Percentiles rank a stretch among this genome's conserved stretches.
phyloP scores from a whole-genome alignment of 495 filamentous ascomycete genomes.

The Hyaloscypha bicolor region DNA sequence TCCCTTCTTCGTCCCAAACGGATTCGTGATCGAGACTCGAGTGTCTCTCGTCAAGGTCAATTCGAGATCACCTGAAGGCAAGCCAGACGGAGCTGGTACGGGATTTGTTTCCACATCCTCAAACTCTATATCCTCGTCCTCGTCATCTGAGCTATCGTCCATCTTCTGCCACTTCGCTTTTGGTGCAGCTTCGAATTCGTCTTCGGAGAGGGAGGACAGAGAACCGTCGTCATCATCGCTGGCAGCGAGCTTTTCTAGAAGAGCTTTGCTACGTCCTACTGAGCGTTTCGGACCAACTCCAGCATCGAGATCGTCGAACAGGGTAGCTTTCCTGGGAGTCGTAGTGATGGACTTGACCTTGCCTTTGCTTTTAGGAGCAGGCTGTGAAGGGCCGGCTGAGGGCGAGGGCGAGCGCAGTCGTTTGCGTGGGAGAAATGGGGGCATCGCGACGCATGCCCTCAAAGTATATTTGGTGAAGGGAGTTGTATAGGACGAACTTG shows the following conservation, averaged over 20 bases:
- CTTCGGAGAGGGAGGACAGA: conserved; percentile 66
- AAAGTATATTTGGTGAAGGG: neutral
- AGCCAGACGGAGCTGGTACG: conserved; percentile 35
- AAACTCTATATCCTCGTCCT: conserved; percentile 79
- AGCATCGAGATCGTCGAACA: conserved; percentile 72
- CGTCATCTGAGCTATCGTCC: conserved; percentile 36
- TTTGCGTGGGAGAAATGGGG: conserved; percentile 36
- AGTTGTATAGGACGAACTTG: neutral
- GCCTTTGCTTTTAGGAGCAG: conserved; percentile 18
- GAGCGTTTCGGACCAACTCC: conserved; percentile 46
- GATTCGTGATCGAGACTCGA: conserved; percentile 52
- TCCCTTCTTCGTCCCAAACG: conserved; percentile 76
- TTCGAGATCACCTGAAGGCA: conserved; percentile 63
- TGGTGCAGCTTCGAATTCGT: conserved; percentile 56
- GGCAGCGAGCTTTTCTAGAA: conserved; percentile 50
- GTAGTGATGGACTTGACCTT: conserved; percentile 18
- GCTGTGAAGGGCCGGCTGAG: conserved; percentile 26
- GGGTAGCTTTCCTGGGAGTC: conserved; percentile 53
- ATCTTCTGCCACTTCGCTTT: conserved; percentile 40
- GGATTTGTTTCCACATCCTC: conserved; percentile 67
- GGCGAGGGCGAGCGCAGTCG: conserved; percentile 30
- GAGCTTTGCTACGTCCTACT: conserved; percentile 50
- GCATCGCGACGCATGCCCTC: conserved; percentile 22
- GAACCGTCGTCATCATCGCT: conserved; percentile 57
- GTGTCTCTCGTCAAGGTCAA: conserved; percentile 70